Percentiles rank a stretch among this genome's conserved stretches.
Evolutionary conservation across 78 protist genomes (phyloP).

Genomic region (Pigoraptor vietnamica): DNA sequence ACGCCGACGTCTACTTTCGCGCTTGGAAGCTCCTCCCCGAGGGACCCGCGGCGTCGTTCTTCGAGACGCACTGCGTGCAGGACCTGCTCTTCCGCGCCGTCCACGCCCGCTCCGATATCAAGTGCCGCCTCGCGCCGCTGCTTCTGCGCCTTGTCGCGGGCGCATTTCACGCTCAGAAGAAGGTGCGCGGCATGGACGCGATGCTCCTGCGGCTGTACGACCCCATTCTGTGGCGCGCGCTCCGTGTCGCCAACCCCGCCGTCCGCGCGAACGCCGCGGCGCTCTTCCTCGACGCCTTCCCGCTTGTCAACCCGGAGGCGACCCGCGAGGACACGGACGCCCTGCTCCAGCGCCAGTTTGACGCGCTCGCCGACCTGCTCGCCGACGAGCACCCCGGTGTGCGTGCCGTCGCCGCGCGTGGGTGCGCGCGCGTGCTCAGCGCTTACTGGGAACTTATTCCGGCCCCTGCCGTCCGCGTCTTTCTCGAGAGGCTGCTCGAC

Average conservation of each 20-base stretch:
- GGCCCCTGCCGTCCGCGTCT: not conserved
- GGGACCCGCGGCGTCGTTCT: not conserved
- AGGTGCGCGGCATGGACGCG: conserved; percentile 19
- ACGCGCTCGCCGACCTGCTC: conserved; percentile 8
- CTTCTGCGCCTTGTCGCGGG: not conserved
- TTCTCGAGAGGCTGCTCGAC: conserved; percentile 10
- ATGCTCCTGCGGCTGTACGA: conserved; percentile 39
- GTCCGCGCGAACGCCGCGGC: conserved; percentile 49
- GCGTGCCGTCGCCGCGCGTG: conserved; percentile 21
- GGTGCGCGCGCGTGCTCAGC: conserved; percentile 5
- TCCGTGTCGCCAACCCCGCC: conserved; percentile 18
- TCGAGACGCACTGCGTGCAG: conserved; percentile 3
- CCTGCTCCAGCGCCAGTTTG: not conserved
- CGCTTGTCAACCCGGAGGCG: conserved; percentile 27
- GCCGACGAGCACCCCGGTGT: conserved; percentile 5
- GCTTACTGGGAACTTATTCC: conserved; percentile 40
- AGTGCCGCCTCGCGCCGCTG: not conserved
- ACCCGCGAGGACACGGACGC: conserved; percentile 2
- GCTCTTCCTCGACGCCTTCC: conserved; percentile 32
- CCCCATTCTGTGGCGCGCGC: conserved; percentile 38
- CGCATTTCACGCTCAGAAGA: not conserved
- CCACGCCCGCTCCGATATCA: not conserved
- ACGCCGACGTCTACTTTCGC: conserved; percentile 18
- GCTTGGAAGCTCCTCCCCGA: conserved; percentile 20
- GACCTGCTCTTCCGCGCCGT: conserved; percentile 26